Percentiles rank a stretch among this genome's conserved stretches.
These are phyloP conservation scores for Lathyrus tuberosus DNA, from an alignment of 306 rosid genomes.

Conservation along the genomic window DNA sequence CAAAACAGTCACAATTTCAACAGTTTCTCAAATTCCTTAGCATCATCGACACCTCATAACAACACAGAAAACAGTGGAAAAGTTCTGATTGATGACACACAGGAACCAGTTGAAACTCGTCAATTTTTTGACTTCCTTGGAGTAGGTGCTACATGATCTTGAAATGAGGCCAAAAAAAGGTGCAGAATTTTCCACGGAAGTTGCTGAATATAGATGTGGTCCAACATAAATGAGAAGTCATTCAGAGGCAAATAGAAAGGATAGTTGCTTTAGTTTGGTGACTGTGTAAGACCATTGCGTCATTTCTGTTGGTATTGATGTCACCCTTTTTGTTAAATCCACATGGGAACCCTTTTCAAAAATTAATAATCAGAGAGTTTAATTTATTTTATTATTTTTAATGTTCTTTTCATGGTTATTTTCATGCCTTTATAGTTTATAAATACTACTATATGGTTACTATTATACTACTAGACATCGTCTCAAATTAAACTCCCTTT, in stretches of 20 bases:
- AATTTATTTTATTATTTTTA: not conserved
- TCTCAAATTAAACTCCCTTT: too few relatives aligned
- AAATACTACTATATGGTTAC: too few relatives aligned
- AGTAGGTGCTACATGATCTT: slow-evolving; percentile 78
- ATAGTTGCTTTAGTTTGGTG: slow-evolving; percentile 52
- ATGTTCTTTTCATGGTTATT: not conserved
- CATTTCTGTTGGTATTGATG: slow-evolving; percentile 47
- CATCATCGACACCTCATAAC: slow-evolving; percentile 15
- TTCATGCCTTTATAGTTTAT: not conserved
- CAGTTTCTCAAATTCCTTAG: slow-evolving; percentile 45
- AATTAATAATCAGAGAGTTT: slow-evolving; percentile 27
- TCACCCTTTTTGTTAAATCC: slow-evolving; percentile 37
- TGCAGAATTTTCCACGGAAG: slow-evolving; percentile 45
- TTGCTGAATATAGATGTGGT: slow-evolving; percentile 58
- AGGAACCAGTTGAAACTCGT: slow-evolving; percentile 51
- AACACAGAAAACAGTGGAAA: slow-evolving; percentile 40
- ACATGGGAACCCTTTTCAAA: slow-evolving; percentile 43
- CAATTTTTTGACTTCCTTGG: slow-evolving; percentile 92
- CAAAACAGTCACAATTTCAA: slow-evolving; percentile 37
- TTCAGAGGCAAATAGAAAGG: slow-evolving; percentile 56
- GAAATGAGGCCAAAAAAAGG: slow-evolving; percentile 42
- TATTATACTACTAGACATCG: too few relatives aligned
- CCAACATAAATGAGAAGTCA: slow-evolving; percentile 64
- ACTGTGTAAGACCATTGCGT: slow-evolving; percentile 42
- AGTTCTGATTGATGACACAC: slow-evolving; percentile 35